Evolutionary conservation across 257 asterid species (phyloP).

Genomic region (Fraxinus anomala): DNA sequence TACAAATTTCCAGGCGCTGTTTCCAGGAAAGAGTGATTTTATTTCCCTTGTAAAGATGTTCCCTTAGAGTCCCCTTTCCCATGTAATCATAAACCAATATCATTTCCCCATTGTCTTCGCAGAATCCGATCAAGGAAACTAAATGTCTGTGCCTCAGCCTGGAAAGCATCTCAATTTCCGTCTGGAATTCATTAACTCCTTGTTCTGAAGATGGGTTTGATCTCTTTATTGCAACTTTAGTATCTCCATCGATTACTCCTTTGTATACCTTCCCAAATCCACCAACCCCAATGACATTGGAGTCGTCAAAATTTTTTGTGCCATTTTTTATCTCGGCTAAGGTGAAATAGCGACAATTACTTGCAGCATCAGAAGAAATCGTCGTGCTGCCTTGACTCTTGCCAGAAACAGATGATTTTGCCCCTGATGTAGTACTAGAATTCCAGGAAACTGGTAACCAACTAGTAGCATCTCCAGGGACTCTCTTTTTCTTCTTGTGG

Average conservation of each 20-base stretch:
- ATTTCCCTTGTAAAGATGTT: slow-evolving; percentile 77
- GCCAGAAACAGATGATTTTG: slow-evolving; percentile 49
- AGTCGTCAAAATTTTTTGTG: slow-evolving; percentile 80
- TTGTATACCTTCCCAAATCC: slow-evolving; percentile 92
- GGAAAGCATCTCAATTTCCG: slow-evolving; percentile 87
- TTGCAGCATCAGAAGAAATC: slow-evolving; percentile 78
- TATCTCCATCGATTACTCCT: slow-evolving; percentile 63
- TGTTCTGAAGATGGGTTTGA: slow-evolving; percentile 91
- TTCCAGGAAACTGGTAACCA: slow-evolving; percentile 87
- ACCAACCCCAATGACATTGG: slow-evolving; percentile 88
- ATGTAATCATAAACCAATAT: slow-evolving; percentile 79
- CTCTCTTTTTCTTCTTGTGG: slow-evolving; percentile 41
- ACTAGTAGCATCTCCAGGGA: slow-evolving; percentile 45
- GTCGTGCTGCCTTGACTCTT: slow-evolving; percentile 44
- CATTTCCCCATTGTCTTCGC: slow-evolving; percentile 88
- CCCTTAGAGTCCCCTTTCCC: slow-evolving; percentile 82
- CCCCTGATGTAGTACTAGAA: slow-evolving; percentile 44
- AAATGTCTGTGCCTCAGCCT: slow-evolving; percentile 74
- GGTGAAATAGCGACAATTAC: slow-evolving; percentile 80
- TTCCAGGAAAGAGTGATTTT: slow-evolving; percentile 68
- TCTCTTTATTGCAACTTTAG: slow-evolving; percentile 74
- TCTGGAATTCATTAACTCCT: slow-evolving; percentile 81
- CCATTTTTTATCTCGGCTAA: slow-evolving; percentile 68
- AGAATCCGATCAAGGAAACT: slow-evolving; percentile 81
- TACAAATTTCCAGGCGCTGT: slow-evolving; percentile 71